These are phyloP conservation scores for Backusella luteola DNA, from an alignment of 192 early-diverging fungal species.

Conservation along the genomic window DNA sequence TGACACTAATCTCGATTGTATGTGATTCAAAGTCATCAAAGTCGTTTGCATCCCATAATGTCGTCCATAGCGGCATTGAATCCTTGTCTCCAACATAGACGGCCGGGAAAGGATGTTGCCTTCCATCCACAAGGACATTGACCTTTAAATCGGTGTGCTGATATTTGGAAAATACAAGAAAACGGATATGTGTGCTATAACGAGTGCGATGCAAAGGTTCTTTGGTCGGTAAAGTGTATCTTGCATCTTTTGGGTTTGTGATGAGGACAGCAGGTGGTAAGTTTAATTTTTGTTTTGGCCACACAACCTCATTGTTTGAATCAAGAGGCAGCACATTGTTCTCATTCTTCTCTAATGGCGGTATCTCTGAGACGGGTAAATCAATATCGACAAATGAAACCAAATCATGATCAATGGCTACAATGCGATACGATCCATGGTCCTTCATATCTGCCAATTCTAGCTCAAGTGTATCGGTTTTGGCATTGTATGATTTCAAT, in stretches of 20 bases:
- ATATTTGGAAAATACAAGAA: slow-evolving; percentile 65
- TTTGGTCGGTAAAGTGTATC: slow-evolving; percentile 62
- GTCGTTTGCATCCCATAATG: slow-evolving; percentile 65
- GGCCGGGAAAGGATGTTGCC: slow-evolving; percentile 42
- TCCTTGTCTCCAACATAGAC: slow-evolving; percentile 45
- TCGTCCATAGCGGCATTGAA: slow-evolving; percentile 73
- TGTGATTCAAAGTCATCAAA: slow-evolving; percentile 73
- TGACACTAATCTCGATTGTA: slow-evolving; percentile 56
- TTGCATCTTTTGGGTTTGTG: slow-evolving; percentile 86
- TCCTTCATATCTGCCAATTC: slow-evolving; percentile 89
- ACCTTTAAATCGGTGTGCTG: slow-evolving; percentile 39
- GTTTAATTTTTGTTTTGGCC: slow-evolving; percentile 32
- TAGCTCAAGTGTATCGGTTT: slow-evolving; percentile 69
- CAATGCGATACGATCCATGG: slow-evolving; percentile 78
- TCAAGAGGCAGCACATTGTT: slow-evolving; percentile 13
- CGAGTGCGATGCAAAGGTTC: slow-evolving; percentile 68
- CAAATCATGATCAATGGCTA: slow-evolving; percentile 84
- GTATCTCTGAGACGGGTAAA: slow-evolving; percentile 57
- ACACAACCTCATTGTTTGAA: not conserved
- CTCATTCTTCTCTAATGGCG: not conserved
- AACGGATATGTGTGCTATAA: slow-evolving; percentile 67
- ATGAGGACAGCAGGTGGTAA: slow-evolving; percentile 74
- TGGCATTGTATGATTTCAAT: slow-evolving; percentile 60
- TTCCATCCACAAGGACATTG: slow-evolving; percentile 50
- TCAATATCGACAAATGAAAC: slow-evolving; percentile 76